Percentiles rank a stretch among this genome's conserved stretches.
phyloP scores from a whole-genome alignment of 768 basidiomycete species.

The Imleria badia region DNA sequence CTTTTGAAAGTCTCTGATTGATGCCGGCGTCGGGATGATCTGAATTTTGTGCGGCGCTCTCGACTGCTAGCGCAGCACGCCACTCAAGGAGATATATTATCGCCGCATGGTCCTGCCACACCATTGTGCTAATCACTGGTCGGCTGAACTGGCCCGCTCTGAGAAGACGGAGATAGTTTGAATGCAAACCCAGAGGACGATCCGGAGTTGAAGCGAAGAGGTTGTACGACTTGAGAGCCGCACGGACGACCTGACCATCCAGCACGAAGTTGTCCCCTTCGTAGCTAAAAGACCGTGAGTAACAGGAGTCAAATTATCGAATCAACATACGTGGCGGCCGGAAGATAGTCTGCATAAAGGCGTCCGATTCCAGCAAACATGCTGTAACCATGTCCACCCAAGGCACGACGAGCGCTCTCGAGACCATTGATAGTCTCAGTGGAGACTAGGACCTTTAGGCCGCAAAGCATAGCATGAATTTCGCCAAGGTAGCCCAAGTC shows the following conservation, averaged over 20 bases:
- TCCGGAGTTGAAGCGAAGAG: conserved; percentile 38
- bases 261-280: conserved; percentile 83
- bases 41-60: conserved; percentile 35
- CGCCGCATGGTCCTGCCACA: conserved; percentile 39
- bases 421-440: conserved; percentile 54
- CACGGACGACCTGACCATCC: conserved; percentile 70
- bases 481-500: conserved; percentile 67
- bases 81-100: conserved; percentile 56
- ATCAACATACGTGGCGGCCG: conserved; percentile 55
- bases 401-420: conserved; percentile 63
- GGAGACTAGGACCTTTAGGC: conserved; percentile 62
- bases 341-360: conserved; percentile 64
- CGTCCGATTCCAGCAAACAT: conserved; percentile 64
- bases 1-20: conserved; percentile 58
- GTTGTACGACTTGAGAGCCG: conserved; percentile 60
- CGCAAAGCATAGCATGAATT: conserved; percentile 69
- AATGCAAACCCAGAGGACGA: conserved; percentile 14
- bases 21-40: conserved; percentile 50
- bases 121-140: conserved; percentile 22
- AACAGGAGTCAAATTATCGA: neutral
- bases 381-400: conserved; percentile 81
- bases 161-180: conserved; percentile 56
- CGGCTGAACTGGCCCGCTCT: conserved; percentile 13
- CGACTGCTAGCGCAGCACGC: conserved; percentile 63
- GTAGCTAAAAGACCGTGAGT: conserved; percentile 40